Conservation (phyloP, 2,329 filamentous ascomycete species). For the Metarhizium rileyi region DNA sequence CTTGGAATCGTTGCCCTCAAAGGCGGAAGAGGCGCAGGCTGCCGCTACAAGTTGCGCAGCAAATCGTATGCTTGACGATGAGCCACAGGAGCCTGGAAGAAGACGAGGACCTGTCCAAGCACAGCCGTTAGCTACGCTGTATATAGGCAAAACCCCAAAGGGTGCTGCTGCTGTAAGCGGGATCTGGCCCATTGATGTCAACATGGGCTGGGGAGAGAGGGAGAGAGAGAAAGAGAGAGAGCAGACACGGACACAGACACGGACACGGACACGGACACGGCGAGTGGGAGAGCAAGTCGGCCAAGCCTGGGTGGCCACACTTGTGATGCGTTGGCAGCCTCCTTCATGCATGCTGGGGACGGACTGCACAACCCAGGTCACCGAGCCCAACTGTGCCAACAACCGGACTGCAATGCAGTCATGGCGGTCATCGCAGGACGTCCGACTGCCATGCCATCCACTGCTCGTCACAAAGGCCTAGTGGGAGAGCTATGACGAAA, state of each 20-base stretch:
- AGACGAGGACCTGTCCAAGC: not conserved
- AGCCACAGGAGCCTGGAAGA: not conserved
- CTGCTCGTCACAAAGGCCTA: not conserved
- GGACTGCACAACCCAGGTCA: conserved; percentile 29
- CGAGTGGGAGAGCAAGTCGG: too few species aligned
- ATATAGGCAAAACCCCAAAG: not conserved
- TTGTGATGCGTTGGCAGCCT: conserved; percentile 28
- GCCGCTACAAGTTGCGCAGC: not conserved
- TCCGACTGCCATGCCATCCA: not conserved
- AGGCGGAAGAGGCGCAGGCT: not conserved
- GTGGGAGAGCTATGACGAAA: not conserved
- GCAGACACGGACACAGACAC: too few species aligned
- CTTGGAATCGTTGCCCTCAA: not conserved
- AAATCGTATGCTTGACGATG: not conserved
- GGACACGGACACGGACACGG: too few species aligned
- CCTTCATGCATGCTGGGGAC: conserved; percentile 47
- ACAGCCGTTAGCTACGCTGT: not conserved
- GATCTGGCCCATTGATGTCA: not conserved
- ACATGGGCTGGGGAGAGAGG: conserved; percentile 4
- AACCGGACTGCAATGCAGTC: conserved; percentile 10
- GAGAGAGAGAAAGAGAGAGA: conserved; percentile 13
- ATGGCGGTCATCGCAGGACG: conserved; percentile 9
- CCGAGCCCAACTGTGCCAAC: conserved; percentile 10
- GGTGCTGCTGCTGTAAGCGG: not conserved
- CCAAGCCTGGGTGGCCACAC: conserved; percentile 20